Evolutionary conservation across 2,329 filamentous ascomycete species (phyloP).

Genomic region (Fusarium irregulare): DNA sequence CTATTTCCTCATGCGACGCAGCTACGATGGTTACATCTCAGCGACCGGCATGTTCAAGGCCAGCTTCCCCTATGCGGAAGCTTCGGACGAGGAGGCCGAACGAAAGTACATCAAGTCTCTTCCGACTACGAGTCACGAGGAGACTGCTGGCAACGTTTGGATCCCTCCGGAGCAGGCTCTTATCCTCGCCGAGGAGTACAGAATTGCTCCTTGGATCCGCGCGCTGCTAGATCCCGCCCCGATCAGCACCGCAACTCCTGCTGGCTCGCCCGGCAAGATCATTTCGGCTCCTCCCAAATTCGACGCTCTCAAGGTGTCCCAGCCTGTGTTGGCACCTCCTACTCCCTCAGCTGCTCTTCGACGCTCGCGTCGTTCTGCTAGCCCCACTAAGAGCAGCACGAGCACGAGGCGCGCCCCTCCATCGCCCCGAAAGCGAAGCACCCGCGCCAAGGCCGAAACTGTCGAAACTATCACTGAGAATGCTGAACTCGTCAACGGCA

Average conservation of each 20-base stretch:
- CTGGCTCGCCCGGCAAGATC: conserved; percentile 76
- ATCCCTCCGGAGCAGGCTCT: conserved; percentile 87
- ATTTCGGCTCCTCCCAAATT: conserved; percentile 87
- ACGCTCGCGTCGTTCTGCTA: conserved; percentile 67
- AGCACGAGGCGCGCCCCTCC: conserved; percentile 57
- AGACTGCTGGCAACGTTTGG: conserved; percentile 97
- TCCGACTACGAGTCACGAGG: conserved; percentile 83
- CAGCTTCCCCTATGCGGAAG: conserved; percentile 81
- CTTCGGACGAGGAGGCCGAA: conserved; percentile 78
- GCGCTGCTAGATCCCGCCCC: conserved; percentile 92
- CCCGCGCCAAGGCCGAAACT: conserved; percentile 57
- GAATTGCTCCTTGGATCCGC: conserved; percentile 85
- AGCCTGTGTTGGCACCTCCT: conserved; percentile 60
- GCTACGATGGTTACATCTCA: conserved; percentile 84
- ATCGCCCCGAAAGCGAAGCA: conserved; percentile 66
- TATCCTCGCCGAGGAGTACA: conserved; percentile 85
- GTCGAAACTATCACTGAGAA: conserved; percentile 49
- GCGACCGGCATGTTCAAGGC: conserved; percentile 95
- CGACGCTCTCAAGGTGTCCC: conserved; percentile 61
- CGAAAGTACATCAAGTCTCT: conserved; percentile 87
- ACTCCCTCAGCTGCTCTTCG: conserved; percentile 60
- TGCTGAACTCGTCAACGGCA: conserved; percentile 48
- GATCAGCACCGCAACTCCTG: conserved; percentile 70
- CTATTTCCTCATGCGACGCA: conserved; percentile 96
- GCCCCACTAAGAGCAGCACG: conserved; percentile 61